Evolutionary conservation across 148 eudicot species (phyloP).

Genomic region (Talinum fruticosum): DNA sequence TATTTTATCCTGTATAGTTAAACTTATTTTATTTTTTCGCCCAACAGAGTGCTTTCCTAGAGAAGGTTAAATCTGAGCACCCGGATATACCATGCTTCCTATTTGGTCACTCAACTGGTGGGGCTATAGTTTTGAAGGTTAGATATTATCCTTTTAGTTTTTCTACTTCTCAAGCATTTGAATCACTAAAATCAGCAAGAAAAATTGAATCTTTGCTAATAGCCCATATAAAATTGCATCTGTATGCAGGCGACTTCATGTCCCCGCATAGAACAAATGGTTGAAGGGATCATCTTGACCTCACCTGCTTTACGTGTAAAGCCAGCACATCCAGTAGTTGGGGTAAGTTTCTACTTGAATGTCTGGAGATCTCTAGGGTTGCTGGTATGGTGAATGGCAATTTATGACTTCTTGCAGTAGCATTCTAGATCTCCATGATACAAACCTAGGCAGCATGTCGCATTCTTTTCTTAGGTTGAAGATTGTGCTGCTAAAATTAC

Average conservation of each 20-base stretch:
- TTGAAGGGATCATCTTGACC: slow-evolving; percentile 79
- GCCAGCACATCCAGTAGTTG: slow-evolving; percentile 87
- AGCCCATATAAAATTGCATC: neutral
- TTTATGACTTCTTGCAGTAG: too few relatives aligned
- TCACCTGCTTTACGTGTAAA: slow-evolving; percentile 92
- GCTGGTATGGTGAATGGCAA: too few relatives aligned
- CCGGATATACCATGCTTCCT: slow-evolving; percentile 78
- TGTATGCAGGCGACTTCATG: slow-evolving; percentile 32
- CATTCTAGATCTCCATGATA: neutral
- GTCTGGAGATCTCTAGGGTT: neutral
- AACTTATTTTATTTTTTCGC: neutral
- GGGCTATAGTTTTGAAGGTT: slow-evolving; percentile 84
- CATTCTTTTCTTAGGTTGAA: neutral
- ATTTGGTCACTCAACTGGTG: slow-evolving; percentile 98
- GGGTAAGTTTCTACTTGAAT: slow-evolving; percentile 40
- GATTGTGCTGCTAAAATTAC: too few relatives aligned
- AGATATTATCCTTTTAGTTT: neutral
- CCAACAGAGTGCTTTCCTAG: slow-evolving; percentile 63
- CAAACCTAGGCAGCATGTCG: neutral
- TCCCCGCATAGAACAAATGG: slow-evolving; percentile 39
- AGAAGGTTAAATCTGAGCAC: slow-evolving; percentile 61
- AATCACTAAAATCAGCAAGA: neutral
- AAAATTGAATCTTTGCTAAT: neutral
- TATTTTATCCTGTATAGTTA: too few relatives aligned
- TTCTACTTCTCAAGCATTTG: neutral